Evolutionary conservation across 176 grass and related monocot species (phyloP).

Genomic region (Tillandsia fasciculata): DNA sequence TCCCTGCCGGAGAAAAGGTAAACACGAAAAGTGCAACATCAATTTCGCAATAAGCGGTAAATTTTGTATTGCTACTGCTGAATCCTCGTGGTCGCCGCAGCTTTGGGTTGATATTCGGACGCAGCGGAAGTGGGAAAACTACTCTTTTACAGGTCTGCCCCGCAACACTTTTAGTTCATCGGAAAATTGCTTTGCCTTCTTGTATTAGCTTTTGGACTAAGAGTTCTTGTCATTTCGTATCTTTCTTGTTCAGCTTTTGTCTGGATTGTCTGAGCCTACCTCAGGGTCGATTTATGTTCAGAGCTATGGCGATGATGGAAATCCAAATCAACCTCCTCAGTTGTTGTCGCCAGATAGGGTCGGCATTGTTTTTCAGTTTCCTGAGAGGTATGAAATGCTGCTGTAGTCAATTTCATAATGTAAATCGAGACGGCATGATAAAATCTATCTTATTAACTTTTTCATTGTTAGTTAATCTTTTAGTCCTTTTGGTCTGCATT

Average conservation of each 20-base stretch:
- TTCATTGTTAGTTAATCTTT: background rate
- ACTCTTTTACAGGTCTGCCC: conserved; percentile 79
- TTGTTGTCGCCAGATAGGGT: conserved; percentile 48
- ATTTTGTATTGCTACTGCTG: background rate
- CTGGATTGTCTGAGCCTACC: conserved; percentile 53
- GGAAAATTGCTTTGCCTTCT: background rate
- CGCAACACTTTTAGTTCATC: background rate
- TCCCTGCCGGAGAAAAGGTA: conserved; percentile 68
- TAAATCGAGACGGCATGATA: background rate
- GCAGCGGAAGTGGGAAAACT: conserved; percentile 77
- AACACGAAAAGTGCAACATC: background rate
- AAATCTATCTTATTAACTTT: background rate
- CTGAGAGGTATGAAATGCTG: conserved; percentile 59
- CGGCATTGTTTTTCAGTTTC: conserved; percentile 97
- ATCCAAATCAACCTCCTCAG: conserved; percentile 27
- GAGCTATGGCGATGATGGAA: conserved; percentile 51
- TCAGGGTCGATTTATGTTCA: conserved; percentile 55
- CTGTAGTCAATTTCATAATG: conserved; percentile 6
- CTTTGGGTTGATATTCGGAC: conserved; percentile 93
- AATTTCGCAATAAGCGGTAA: background rate
- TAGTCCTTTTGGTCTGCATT: background rate
- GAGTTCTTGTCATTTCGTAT: background rate
- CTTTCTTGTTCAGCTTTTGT: conserved; percentile 48
- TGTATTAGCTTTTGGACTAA: background rate
- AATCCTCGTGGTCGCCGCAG: conserved; percentile 26